These are phyloP conservation scores for Elaeis oleifera DNA, from an alignment of 202 grass and related monocot genomes.

Conservation along the genomic window DNA sequence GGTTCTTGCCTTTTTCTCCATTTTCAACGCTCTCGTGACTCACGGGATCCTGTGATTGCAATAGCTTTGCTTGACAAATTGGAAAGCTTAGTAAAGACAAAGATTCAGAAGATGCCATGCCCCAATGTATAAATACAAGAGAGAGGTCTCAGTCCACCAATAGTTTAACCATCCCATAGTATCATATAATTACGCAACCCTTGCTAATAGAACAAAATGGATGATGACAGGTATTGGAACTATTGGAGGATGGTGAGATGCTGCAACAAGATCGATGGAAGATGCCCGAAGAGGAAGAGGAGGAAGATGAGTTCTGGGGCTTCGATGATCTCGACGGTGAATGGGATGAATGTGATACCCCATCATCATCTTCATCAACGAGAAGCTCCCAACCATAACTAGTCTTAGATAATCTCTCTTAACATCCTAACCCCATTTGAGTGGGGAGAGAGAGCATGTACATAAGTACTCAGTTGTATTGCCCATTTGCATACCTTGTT, in stretches of 20 bases:
- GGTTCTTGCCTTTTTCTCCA: too few species aligned
- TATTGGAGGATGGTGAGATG: constrained; percentile 8
- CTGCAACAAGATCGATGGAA: constrained; percentile 9
- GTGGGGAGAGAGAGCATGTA: background rate
- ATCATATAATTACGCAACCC: too few species aligned
- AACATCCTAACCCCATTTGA: background rate
- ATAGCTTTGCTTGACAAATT: constrained; percentile 30
- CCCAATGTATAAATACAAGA: constrained; percentile 23
- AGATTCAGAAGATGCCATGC: constrained; percentile 49
- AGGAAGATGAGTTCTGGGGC: constrained; percentile 11
- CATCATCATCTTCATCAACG: constrained; percentile 11
- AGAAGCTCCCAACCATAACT: background rate
- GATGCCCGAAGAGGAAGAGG: constrained; percentile 5
- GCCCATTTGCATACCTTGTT: too few species aligned
- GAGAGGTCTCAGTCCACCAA: constrained; percentile 1
- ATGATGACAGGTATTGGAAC: constrained; percentile 6
- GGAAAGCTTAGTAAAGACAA: constrained; percentile 32
- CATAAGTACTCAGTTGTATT: background rate
- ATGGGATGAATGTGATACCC: background rate
- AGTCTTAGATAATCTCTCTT: background rate
- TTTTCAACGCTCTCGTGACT: background rate
- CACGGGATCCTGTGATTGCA: constrained; percentile 23
- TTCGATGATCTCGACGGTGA: constrained; percentile 11
- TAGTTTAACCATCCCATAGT: constrained; percentile 8
- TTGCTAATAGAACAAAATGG: background rate